phyloP scores from a whole-genome alignment of 2,329 filamentous ascomycete genomes.

The Fusarium chlamydosporum region DNA sequence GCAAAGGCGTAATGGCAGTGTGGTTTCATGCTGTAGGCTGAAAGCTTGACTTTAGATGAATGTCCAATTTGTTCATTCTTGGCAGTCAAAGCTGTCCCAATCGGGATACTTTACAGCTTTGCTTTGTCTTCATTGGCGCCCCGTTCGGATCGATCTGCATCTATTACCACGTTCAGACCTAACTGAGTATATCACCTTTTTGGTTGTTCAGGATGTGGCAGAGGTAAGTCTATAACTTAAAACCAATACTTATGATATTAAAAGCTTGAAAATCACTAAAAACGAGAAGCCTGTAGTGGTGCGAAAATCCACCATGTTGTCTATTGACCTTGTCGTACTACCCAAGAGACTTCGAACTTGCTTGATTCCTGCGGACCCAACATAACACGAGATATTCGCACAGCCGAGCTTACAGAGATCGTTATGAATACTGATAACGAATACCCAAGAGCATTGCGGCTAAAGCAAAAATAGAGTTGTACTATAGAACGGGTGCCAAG shows the following conservation, averaged over 20 bases:
- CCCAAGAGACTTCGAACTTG: too few relatives aligned
- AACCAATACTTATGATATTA: too few relatives aligned
- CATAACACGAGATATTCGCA: background rate
- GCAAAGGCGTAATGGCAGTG: constrained; percentile 35
- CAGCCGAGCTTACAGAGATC: too few relatives aligned
- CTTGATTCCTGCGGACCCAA: background rate
- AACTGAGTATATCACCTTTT: background rate
- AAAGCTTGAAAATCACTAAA: too few relatives aligned
- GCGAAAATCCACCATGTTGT: too few relatives aligned
- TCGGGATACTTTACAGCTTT: too few relatives aligned
- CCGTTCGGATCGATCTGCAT: constrained; percentile 38
- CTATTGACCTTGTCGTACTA: too few relatives aligned
- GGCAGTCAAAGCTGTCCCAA: too few relatives aligned
- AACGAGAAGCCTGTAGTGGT: too few relatives aligned
- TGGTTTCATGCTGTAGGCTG: constrained; percentile 40
- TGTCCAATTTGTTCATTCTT: too few relatives aligned
- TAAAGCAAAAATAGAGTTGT: background rate
- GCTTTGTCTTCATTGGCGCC: constrained; percentile 36
- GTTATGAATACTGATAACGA: background rate
- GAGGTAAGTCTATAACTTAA: too few relatives aligned
- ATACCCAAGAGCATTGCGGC: background rate
- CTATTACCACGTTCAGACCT: constrained; percentile 41
- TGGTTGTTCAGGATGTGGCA: too few relatives aligned
- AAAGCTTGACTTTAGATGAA: background rate
- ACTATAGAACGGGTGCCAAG: constrained; percentile 7